Evolutionary conservation across 1,284 basidiomycete genomes (phyloP).

Genomic region (Boletus semigastroideus): DNA sequence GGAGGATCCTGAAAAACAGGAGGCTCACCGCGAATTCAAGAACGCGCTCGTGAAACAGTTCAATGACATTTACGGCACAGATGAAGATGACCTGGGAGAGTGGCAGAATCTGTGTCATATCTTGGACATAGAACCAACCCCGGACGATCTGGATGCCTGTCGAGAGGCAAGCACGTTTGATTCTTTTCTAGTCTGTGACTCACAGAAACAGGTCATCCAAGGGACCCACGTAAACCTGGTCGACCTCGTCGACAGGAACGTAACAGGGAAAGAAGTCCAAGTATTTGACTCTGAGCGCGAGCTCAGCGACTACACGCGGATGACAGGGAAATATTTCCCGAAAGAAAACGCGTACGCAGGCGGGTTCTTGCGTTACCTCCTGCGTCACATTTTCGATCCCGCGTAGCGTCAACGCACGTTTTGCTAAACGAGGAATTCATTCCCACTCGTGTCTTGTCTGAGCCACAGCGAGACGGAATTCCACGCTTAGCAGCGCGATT

Average conservation of each 20-base stretch:
- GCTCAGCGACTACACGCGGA: constrained; percentile 11
- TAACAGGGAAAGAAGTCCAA: neutral
- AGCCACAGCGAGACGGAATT: neutral
- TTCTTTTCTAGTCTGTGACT: neutral
- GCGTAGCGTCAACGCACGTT: neutral
- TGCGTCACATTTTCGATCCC: constrained; percentile 15
- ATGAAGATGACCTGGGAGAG: neutral
- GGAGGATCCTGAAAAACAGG: neutral
- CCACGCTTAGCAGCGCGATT: neutral
- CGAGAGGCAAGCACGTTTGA: constrained; percentile 9
- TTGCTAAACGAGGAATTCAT: neutral
- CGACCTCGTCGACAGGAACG: constrained; percentile 18
- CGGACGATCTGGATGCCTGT: constrained; percentile 6
- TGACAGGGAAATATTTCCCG: constrained; percentile 16
- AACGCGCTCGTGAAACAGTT: constrained; percentile 18
- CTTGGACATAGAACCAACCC: constrained; percentile 9
- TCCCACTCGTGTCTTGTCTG: neutral
- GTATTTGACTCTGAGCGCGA: constrained; percentile 12
- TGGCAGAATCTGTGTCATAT: constrained; percentile 15
- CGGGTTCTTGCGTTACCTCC: constrained; percentile 16
- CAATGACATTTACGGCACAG: constrained; percentile 17
- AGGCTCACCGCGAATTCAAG: constrained; percentile 9
- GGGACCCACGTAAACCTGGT: constrained; percentile 15
- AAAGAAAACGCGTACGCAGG: constrained; percentile 22
- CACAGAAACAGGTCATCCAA: constrained; percentile 4